These are phyloP conservation scores for Starmera quercuum DNA, from an alignment of 805 yeast genomes.

Conservation along the genomic window DNA sequence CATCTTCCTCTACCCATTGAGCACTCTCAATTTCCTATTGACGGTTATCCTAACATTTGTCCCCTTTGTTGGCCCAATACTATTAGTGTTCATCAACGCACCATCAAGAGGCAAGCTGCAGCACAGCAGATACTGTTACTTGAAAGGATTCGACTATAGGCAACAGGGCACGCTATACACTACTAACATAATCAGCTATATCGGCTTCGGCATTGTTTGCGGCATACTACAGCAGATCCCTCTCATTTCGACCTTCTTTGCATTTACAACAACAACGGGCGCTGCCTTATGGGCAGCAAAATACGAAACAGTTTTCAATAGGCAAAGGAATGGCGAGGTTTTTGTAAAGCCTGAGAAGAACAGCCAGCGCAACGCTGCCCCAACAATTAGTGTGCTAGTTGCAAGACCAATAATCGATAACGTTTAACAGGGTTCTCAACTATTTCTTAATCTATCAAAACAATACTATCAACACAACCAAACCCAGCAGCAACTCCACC, in stretches of 20 bases:
- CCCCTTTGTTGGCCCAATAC: constrained; percentile 54
- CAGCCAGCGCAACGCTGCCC: no score
- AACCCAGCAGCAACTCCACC: constrained; percentile 99
- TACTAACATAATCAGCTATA: constrained; percentile 31
- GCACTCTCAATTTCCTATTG: constrained; percentile 28
- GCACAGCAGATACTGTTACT: constrained; percentile 48
- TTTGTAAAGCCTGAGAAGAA: no score
- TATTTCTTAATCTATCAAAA: constrained; percentile 13
- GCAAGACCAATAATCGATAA: no score
- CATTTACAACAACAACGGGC: constrained; percentile 52
- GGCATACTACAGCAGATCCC: constrained; percentile 48
- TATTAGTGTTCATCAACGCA: constrained; percentile 43
- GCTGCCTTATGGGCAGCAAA: constrained; percentile 59
- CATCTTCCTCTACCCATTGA: constrained; percentile 29
- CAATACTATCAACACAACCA: constrained; percentile 89
- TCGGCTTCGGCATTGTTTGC: constrained; percentile 45
- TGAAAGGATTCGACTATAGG: constrained; percentile 40
- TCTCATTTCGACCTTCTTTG: constrained; percentile 41
- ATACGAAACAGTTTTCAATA: constrained; percentile 17
- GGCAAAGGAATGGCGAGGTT: background rate
- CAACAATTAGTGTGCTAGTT: no score
- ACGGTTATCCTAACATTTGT: constrained; percentile 36
- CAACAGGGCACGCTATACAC: constrained; percentile 33
- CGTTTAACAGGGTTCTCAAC: no score
- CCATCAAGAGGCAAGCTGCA: constrained; percentile 45